A percentile compares a stretch with the other conserved stretches of the same genome.
phyloP scores from a whole-genome alignment of 2,329 filamentous ascomycete genomes.

The Orbilia ellipsospora region DNA sequence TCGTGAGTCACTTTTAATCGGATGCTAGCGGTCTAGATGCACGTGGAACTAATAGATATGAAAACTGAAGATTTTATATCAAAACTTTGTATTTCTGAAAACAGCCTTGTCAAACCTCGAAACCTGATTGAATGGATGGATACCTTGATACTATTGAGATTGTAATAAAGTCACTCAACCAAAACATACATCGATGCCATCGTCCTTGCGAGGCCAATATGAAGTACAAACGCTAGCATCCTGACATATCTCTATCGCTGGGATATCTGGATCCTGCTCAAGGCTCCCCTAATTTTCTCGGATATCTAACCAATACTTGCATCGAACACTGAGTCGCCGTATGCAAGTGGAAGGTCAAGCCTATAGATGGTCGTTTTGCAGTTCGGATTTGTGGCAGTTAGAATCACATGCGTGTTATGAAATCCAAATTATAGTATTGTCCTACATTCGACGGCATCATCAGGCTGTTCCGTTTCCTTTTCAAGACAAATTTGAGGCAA shows the following conservation, averaged over 20 bases:
- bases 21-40: background rate
- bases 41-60: background rate
- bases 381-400: background rate
- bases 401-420: background rate
- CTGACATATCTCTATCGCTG: slow-evolving; percentile 2
- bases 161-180: slow-evolving; percentile 9
- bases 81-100: background rate
- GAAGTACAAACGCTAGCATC: background rate
- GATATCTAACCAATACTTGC: slow-evolving; percentile 21
- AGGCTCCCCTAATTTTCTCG: background rate
- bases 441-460: slow-evolving; percentile 9
- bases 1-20: too few species aligned
- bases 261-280: slow-evolving; percentile 29
- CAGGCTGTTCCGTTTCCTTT: background rate
- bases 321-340: too few species aligned
- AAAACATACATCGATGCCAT: slow-evolving; percentile 14
- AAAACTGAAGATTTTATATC: background rate
- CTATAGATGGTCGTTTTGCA: slow-evolving; percentile 2
- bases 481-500: too few species aligned
- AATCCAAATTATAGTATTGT: too few species aligned
- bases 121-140: background rate
- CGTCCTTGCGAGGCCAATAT: slow-evolving; percentile 1
- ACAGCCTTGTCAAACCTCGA: background rate
- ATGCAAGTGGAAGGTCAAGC: slow-evolving; percentile 3
- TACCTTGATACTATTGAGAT: background rate